Percentiles rank a stretch among this genome's conserved stretches.
phyloP scores from a whole-genome alignment of 2,329 filamentous ascomycete species.

The Chrysoporthe puriensis region DNA sequence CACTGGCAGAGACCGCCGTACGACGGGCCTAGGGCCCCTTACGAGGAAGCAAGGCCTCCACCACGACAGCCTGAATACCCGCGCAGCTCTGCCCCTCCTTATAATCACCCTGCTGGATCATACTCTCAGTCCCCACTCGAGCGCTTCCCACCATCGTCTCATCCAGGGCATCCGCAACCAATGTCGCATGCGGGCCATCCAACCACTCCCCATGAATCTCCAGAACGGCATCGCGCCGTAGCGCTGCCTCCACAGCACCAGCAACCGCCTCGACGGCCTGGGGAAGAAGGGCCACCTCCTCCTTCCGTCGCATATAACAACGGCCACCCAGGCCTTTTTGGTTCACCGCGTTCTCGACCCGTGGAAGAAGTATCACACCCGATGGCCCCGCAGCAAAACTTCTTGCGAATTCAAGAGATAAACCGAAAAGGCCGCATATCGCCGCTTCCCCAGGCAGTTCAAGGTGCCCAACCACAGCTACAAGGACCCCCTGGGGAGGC shows the following conservation, averaged over 20 bases:
- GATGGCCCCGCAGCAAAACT: slow-evolving; percentile 62
- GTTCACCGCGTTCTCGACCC: slow-evolving; percentile 46
- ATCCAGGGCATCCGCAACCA: slow-evolving; percentile 40
- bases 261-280: slow-evolving; percentile 42
- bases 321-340: slow-evolving; percentile 46
- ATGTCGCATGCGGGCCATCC: slow-evolving; percentile 37
- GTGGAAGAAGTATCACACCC: slow-evolving; percentile 61
- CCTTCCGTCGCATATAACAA: slow-evolving; percentile 55
- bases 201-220: slow-evolving; percentile 50
- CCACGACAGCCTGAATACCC: slow-evolving; percentile 55
- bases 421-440: slow-evolving; percentile 84
- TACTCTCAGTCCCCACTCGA: slow-evolving; percentile 45
- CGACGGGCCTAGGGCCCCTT: slow-evolving; percentile 47
- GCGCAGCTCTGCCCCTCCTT: slow-evolving; percentile 45
- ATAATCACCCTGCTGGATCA: slow-evolving; percentile 40
- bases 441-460: slow-evolving; percentile 88
- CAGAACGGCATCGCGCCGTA: slow-evolving; percentile 52
- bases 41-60: slow-evolving; percentile 43
- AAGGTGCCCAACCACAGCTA: slow-evolving; percentile 83
- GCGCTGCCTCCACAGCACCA: slow-evolving; percentile 41
- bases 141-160: slow-evolving; percentile 43
- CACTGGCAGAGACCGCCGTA: slow-evolving; percentile 46
- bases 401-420: slow-evolving; percentile 79
- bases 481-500: slow-evolving; percentile 80
- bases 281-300: slow-evolving; percentile 54